A percentile compares a stretch with the other conserved stretches of the same genome.
phyloP scores from a whole-genome alignment of 768 basidiomycete genomes.

The Rhizopogon vinicolor region DNA sequence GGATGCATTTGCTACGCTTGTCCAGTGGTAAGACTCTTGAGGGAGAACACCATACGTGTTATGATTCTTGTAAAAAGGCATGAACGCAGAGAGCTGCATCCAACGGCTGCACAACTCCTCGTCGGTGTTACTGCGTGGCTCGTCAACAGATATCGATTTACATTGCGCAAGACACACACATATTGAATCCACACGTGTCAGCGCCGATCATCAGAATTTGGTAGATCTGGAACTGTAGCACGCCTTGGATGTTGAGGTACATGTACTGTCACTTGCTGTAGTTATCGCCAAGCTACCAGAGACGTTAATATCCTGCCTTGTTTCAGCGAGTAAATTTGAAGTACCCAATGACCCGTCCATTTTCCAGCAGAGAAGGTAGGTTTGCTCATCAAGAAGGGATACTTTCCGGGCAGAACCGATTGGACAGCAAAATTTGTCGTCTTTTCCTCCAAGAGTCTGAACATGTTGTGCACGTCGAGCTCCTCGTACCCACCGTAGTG shows the following conservation, averaged over 20 bases:
- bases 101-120: slow-evolving; percentile 82
- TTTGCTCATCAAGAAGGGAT: slow-evolving; percentile 69
- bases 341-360: slow-evolving; percentile 72
- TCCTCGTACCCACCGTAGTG: slow-evolving; percentile 59
- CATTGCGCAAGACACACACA: slow-evolving; percentile 5
- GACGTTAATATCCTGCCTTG: neutral
- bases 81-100: slow-evolving; percentile 84
- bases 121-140: slow-evolving; percentile 49
- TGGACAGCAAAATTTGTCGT: slow-evolving; percentile 58
- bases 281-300: slow-evolving; percentile 65
- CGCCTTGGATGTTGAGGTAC: slow-evolving; percentile 67
- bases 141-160: neutral
- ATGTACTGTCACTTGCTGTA: slow-evolving; percentile 72
- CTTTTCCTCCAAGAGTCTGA: slow-evolving; percentile 68
- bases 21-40: slow-evolving; percentile 84
- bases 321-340: neutral
- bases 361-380: slow-evolving; percentile 66
- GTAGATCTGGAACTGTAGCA: slow-evolving; percentile 81
- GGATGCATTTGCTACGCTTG: slow-evolving; percentile 71
- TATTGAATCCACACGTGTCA: slow-evolving; percentile 41
- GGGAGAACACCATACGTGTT: slow-evolving; percentile 58
- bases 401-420: slow-evolving; percentile 48
- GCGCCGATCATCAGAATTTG: slow-evolving; percentile 83
- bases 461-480: slow-evolving; percentile 67
- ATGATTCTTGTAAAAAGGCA: slow-evolving; percentile 81